Evolutionary conservation across 2,329 filamentous ascomycete genomes (phyloP).

Genomic region (Chaetomium globosum): DNA sequence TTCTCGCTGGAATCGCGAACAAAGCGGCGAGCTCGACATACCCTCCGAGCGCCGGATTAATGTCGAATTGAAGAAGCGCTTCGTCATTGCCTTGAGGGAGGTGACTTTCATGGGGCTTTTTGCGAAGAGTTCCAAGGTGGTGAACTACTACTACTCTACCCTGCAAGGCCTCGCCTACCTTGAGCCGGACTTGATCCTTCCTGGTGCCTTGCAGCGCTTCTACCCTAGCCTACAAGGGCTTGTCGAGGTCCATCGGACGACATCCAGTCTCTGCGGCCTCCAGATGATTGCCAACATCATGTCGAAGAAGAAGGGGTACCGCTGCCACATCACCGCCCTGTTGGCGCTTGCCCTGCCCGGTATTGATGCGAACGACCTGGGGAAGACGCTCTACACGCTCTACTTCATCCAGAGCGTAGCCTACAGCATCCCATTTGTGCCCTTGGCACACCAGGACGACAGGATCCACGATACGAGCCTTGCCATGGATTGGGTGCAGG

Average conservation of each 20-base stretch:
- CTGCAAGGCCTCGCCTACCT: slow-evolving; percentile 87
- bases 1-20: slow-evolving; percentile 94
- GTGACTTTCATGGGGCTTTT: slow-evolving; percentile 99
- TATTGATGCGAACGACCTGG: slow-evolving; percentile 95
- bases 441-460: slow-evolving; percentile 70
- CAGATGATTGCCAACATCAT: slow-evolving; percentile 92
- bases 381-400: slow-evolving; percentile 92
- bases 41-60: slow-evolving; percentile 79
- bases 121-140: slow-evolving; percentile 88
- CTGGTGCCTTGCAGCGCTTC: slow-evolving; percentile 90
- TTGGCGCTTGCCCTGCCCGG: slow-evolving; percentile 91
- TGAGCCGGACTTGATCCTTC: slow-evolving; percentile 87
- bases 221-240: slow-evolving; percentile 96
- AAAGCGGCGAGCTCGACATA: slow-evolving; percentile 86
- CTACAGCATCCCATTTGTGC: slow-evolving; percentile 91
- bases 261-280: slow-evolving; percentile 86
- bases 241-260: slow-evolving; percentile 95
- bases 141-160: slow-evolving; percentile 88
- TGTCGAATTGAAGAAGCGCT: slow-evolving; percentile 78
- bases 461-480: slow-evolving; percentile 72
- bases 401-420: slow-evolving; percentile 95
- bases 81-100: slow-evolving; percentile 85
- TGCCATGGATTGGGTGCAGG: slow-evolving; percentile 90
- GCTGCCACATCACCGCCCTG: slow-evolving; percentile 92
- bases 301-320: slow-evolving; percentile 90